These are phyloP conservation scores for Erythrophleum ivorense DNA, from an alignment of 331 rosid species.

Conservation along the genomic window DNA sequence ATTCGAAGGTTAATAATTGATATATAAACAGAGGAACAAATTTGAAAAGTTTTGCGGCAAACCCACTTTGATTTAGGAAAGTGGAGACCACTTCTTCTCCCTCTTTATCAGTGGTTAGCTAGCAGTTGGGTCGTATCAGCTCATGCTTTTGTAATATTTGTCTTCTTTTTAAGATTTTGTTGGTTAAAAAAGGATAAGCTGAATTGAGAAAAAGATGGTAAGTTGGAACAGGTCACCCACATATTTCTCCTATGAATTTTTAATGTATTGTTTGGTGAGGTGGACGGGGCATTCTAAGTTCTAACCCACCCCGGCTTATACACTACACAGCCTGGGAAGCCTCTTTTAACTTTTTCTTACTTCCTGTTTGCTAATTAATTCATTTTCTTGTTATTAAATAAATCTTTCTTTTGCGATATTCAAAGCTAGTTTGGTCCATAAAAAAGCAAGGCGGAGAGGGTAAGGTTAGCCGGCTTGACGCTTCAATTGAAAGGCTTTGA, in stretches of 20 bases:
- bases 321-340: not conserved
- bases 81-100: constrained; percentile 35
- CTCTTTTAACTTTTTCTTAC: not conserved
- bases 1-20: constrained; percentile 8
- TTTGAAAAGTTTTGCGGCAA: constrained; percentile 33
- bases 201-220: constrained; percentile 31
- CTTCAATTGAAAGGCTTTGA: constrained; percentile 31
- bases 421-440: constrained; percentile 38
- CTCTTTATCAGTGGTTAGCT: constrained; percentile 55
- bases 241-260: constrained; percentile 1
- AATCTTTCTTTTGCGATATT: not conserved
- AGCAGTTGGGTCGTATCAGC: constrained; percentile 68
- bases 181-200: constrained; percentile 21
- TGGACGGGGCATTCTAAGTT: not conserved
- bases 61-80: constrained; percentile 38
- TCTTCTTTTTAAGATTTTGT: constrained; percentile 7
- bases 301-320: not conserved
- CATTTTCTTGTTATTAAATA: not conserved
- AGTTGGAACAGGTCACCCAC: constrained; percentile 53
- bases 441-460: constrained; percentile 40
- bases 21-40: not conserved
- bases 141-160: constrained; percentile 44
- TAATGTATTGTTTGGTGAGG: not conserved
- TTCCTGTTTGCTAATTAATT: not conserved
- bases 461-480: constrained; percentile 46